Evolutionary conservation across 2,329 filamentous ascomycete species (phyloP), one percentile per base, ranked within the genome.

Genomic region (Claviceps maximensis): DNA sequence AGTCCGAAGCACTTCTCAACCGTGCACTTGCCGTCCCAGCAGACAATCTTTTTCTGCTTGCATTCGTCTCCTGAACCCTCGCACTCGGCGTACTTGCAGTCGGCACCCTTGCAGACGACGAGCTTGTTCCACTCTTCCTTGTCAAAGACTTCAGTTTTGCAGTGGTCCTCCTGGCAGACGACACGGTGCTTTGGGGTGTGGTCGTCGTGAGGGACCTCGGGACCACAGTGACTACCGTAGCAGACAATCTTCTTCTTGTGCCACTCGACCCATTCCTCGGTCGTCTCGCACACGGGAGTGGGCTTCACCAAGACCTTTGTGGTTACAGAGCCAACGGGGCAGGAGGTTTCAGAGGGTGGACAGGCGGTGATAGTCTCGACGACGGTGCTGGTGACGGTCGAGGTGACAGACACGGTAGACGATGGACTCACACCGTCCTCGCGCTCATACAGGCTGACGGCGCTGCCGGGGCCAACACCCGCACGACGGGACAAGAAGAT

Each of bases 241-340:
- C 67, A 68, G 61, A 67, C 61, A 19, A 70, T 60, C 58, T 62
- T 64, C 60, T 66, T 64, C 57, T 60, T 58, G 57, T 61, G 56
- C 58, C 58, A 61, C 51, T 60, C 58, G 44, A 36, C 17, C 45
- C 52, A 53, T 19, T 44, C 53, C 29, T 38, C 49, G 27, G 47
- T 47, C 29, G 46, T 10, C 17, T 53, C 21, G 33, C 48, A 23
- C 21, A n/a, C 50, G 17, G 59, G 53, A 54, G 56, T 58, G 59
- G 42, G 63, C 57, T 44, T 58, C 4, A 56, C 56, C 46, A 53
- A 61, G 53, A 55, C 45, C 44, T 53, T 56, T 19, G 58, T 60
- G 49, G 61, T 63, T 47, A 56, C 42, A 19, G 64, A 51, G 25
- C 57, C 53, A 38, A 58, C 38, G 41, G 59, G 57, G 59, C 63